Base-by-base conservation (phyloP, 108 stramenopile genomes). In the Hondaea fermentalgiana region DNA sequence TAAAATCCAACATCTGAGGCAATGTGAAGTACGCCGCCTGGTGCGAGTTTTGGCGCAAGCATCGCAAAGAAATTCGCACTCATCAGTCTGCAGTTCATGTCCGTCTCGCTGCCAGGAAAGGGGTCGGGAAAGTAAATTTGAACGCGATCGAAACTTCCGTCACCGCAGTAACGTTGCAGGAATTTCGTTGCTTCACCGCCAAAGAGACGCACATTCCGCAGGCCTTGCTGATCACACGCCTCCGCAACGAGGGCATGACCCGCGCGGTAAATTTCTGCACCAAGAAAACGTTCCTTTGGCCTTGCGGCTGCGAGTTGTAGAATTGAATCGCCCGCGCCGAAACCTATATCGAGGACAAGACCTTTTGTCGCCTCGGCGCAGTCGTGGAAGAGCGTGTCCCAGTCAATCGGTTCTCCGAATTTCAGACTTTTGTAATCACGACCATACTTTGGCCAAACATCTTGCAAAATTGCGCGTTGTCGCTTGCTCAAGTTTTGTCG, bases 111-210 rank as follows among this genome's bases (percentile, higher is more conserved):
- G 19, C 51, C 51, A n/a, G 76, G 28, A 35, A 83, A 83, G 10
- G 76, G 76, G 3, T 83, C 76, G 17, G 76, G 76, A 23, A 83
- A 83, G 76, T 21, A 83, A 16, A 83, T 53, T 47, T 83, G 45
- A 14, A 83, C 76, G 19, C 76, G 76, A 23, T 83, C 49, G 3
- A 83, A 83, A 3, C 49, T 53, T 16, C 28, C 76, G 3, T 83
- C 23, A 12, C 49, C 49, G 4, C 76, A 83, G n/a, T 83, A 53
- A 0, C 76, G 76, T 53, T 53, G 49, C n/a, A 83, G 51, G 28
- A 83, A 83, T 83, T 83, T 83, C 6, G 49, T 47, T n/a, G 23
- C 76, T 47, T 83, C 76, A 12, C 76, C 76, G 45, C 76, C 76
- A 45, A 83, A 53, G 76, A 83, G 76, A 14, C 76, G 19, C 49